These are phyloP conservation scores for Fraxinus ornus DNA, from an alignment of 305 asterid species.

Conservation along the genomic window DNA sequence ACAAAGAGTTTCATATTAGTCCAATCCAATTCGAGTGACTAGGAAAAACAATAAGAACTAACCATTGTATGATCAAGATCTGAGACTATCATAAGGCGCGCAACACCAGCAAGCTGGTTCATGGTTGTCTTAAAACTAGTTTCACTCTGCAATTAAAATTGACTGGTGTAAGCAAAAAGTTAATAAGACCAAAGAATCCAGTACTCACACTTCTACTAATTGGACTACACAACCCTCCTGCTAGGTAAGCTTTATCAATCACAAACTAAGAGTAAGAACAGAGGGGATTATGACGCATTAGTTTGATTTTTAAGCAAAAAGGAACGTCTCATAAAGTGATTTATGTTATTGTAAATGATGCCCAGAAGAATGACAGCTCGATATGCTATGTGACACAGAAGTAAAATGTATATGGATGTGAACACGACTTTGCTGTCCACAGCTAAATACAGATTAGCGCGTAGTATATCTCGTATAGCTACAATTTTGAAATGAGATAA, in stretches of 20 bases:
- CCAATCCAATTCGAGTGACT: conserved; percentile 9
- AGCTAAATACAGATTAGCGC: not conserved
- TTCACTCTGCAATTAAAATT: conserved; percentile 37
- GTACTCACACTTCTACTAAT: not conserved
- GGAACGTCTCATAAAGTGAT: not conserved
- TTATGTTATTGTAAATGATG: not conserved
- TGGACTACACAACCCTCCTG: not conserved
- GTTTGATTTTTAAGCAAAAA: not conserved
- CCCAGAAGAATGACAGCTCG: not conserved
- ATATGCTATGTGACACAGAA: not conserved
- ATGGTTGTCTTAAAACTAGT: conserved; percentile 36
- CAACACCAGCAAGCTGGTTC: conserved; percentile 67
- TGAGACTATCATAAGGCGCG: conserved; percentile 87
- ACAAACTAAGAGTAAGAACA: not conserved
- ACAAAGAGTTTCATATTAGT: conserved; percentile 18
- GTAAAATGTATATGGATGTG: not conserved
- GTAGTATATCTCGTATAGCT: not conserved
- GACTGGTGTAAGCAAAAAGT: not conserved
- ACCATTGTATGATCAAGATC: conserved; percentile 99
- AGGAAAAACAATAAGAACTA: conserved; percentile 25
- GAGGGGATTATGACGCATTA: not conserved
- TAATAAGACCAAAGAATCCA: not conserved
- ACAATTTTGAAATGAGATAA: not conserved
- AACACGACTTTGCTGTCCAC: not conserved
- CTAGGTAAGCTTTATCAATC: not conserved